Base-by-base conservation (phyloP, 2,329 filamentous ascomycete species). In the Fusarium setosum region DNA sequence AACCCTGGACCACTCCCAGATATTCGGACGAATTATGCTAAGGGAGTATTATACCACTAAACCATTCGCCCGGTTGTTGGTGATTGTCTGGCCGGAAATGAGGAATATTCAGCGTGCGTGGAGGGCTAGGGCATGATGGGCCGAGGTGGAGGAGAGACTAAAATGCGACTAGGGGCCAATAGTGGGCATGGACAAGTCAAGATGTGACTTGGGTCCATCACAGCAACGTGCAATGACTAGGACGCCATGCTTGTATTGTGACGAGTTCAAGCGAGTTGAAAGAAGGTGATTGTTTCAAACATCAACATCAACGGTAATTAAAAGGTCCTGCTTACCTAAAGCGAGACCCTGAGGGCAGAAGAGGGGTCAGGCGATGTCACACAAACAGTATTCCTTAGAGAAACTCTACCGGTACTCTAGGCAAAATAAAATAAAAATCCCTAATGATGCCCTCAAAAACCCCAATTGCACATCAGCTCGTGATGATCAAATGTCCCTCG, bases 21-120 rank as follows among this genome's bases (percentile, higher is more conserved):
- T 29, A 29, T 29, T 29, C 26, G 12, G 26, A 12, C 26, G 26
- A 29, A 29, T 29, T 29, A 29, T 29, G 26, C 26, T 29, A 29
- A 29, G 26, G 26, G 26, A 29, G 26, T 29, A 29, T 29, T 29
- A 29, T 29, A 50, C 11, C 15, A 65, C 61, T 67, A 67, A 65
- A 67, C 64, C 64, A 65, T 67, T 67, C 64, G 64, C 64, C 64
- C 64, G 52, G 40, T 56, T 44, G 11, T 62, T 63, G 59, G 41
- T 68, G 51, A 11, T 29, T 2, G 9, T 2, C 0, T 3, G 0
- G 8, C 6, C 6, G 47, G 2, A 56, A 65, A 59, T 67, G 58
- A 57, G 58, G 51, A 40, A 59, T 61, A 67, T 61, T 32, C 7
- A 17, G 24, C 31, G 11, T 20, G n/a, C n/a, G 32, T 50, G n/a